These are phyloP conservation scores for Heterobasidion occidentale DNA, from an alignment of 1,284 basidiomycete species.

Conservation along the genomic window DNA sequence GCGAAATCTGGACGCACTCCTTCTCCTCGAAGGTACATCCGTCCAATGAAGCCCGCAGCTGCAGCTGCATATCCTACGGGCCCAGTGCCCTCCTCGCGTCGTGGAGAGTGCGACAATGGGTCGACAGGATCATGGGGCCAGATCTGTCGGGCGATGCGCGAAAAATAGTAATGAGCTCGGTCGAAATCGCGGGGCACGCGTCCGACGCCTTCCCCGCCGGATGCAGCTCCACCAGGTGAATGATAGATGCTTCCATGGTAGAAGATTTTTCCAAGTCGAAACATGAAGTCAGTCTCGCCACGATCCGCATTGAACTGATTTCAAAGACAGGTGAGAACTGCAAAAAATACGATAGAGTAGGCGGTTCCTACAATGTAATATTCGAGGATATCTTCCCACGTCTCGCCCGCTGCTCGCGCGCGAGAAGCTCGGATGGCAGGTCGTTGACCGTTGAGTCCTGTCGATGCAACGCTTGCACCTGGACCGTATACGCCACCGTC, in stretches of 20 bases:
- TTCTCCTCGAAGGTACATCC: slow-evolving; percentile 93
- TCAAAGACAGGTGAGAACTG: neutral
- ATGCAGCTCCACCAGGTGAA: slow-evolving; percentile 64
- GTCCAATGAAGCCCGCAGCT: slow-evolving; percentile 80
- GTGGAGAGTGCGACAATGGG: slow-evolving; percentile 32
- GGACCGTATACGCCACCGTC: slow-evolving; percentile 90
- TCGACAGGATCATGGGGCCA: slow-evolving; percentile 74
- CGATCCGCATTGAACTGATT: slow-evolving; percentile 85
- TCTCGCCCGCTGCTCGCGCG: slow-evolving; percentile 80
- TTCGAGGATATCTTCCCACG: slow-evolving; percentile 88
- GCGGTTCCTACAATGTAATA: slow-evolving; percentile 69
- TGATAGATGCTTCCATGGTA: slow-evolving; percentile 88
- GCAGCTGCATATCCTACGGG: slow-evolving; percentile 64
- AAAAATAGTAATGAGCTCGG: slow-evolving; percentile 76
- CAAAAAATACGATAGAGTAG: neutral
- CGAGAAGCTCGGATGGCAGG: slow-evolving; percentile 80
- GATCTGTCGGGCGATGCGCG: slow-evolving; percentile 68
- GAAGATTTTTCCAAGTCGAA: slow-evolving; percentile 85
- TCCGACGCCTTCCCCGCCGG: slow-evolving; percentile 85
- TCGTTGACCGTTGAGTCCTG: slow-evolving; percentile 61
- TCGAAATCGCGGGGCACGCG: slow-evolving; percentile 69
- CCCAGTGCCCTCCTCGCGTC: slow-evolving; percentile 47
- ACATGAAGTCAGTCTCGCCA: slow-evolving; percentile 79
- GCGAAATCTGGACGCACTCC: slow-evolving; percentile 75
- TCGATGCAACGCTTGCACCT: slow-evolving; percentile 87